Evolutionary conservation across 2,329 filamentous ascomycete species (phyloP).

Genomic region (Colletotrichum nymphaeae): DNA sequence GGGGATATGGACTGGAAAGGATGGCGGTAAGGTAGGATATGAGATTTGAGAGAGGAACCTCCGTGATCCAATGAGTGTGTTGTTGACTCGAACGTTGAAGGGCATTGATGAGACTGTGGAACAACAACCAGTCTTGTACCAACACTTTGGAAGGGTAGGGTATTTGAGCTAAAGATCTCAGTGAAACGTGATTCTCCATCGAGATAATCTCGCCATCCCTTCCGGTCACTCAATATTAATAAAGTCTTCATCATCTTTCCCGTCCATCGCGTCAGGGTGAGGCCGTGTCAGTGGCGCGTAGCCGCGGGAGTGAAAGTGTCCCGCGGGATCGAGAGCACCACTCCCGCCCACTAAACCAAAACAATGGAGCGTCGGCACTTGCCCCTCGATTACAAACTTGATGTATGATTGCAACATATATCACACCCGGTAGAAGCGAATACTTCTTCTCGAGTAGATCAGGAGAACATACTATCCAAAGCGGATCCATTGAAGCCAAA

Average conservation of each 20-base stretch:
- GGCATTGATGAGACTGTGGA: background rate
- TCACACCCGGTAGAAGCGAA: too few species aligned
- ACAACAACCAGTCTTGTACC: too few species aligned
- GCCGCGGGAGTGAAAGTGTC: conserved; percentile 15
- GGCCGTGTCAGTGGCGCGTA: background rate
- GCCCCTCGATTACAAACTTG: background rate
- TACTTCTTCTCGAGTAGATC: background rate
- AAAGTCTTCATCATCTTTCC: background rate
- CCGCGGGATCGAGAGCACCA: conserved; percentile 1
- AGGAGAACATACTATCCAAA: conserved; percentile 40
- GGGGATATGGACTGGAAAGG: background rate
- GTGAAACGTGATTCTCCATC: background rate
- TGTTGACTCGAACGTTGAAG: background rate
- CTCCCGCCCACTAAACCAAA: background rate
- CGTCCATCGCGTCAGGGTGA: background rate
- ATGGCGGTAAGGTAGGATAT: background rate
- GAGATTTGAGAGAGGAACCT: background rate
- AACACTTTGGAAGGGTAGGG: background rate
- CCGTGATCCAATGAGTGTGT: background rate
- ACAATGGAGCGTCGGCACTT: background rate
- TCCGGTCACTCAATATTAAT: background rate
- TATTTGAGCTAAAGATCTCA: background rate
- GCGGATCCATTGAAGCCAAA: conserved; percentile 47
- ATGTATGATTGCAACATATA: background rate
- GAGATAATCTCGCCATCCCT: background rate